Evolutionary conservation across 257 asterid species (phyloP).

Genomic region (Craterostigma plantagineum): DNA sequence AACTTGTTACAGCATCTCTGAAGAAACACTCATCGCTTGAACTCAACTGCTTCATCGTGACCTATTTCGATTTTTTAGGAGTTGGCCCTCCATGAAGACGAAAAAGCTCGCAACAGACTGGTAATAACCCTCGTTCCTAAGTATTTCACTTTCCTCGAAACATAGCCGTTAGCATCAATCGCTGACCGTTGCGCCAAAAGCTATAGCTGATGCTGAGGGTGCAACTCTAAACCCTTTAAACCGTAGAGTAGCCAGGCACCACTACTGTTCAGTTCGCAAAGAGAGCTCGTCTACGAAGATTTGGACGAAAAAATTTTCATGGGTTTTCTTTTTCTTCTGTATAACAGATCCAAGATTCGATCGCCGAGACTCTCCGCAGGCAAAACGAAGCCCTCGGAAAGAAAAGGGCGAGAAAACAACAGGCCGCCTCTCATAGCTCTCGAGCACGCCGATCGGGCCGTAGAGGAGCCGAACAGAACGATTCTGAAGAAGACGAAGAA

Average conservation of each 20-base stretch:
- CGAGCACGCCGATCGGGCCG: conserved; percentile 44
- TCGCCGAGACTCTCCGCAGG: conserved; percentile 74
- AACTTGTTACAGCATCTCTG: not conserved
- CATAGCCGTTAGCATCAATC: too few species aligned
- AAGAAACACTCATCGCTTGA: too few species aligned
- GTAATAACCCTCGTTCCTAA: conserved; percentile 18
- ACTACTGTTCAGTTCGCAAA: too few species aligned
- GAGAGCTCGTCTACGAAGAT: too few species aligned
- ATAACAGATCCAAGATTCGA: conserved; percentile 92
- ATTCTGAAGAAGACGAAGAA: conserved; percentile 78
- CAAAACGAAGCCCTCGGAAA: conserved; percentile 93
- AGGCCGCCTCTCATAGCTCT: conserved; percentile 34
- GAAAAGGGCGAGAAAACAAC: conserved; percentile 65
- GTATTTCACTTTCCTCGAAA: not conserved
- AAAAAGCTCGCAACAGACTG: conserved; percentile 84
- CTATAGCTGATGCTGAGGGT: too few species aligned
- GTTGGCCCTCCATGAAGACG: conserved; percentile 90
- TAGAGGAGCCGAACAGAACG: conserved; percentile 41
- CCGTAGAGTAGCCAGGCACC: too few species aligned
- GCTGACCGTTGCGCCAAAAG: too few species aligned
- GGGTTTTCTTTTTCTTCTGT: too few species aligned
- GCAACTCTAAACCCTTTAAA: too few species aligned
- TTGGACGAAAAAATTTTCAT: too few species aligned
- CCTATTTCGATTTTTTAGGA: conserved; percentile 29
- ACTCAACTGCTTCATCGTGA: not conserved